phyloP scores from a whole-genome alignment of 179 eudicot species.

The Sideroxylon spinosum region DNA sequence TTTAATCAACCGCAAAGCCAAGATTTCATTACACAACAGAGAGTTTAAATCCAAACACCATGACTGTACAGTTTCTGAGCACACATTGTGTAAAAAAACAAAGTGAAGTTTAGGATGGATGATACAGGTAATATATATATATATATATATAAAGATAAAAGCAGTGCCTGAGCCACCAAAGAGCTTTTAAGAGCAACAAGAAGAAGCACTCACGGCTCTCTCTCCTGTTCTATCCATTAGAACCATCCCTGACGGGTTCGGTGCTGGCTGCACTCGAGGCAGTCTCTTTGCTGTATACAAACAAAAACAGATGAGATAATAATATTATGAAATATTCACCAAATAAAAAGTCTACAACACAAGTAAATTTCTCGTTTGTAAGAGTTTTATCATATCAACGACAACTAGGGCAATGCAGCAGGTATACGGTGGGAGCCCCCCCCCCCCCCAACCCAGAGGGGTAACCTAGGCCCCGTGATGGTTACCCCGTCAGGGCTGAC shows the following conservation, averaged over 20 bases:
- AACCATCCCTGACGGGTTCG: conserved; percentile 32
- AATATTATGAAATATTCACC: background rate
- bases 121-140: no score
- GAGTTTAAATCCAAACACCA: background rate
- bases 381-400: no score
- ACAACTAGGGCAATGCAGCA: no score
- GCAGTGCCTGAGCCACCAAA: background rate
- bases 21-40: no score
- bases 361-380: background rate
- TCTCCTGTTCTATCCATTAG: conserved; percentile 22
- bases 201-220: conserved; percentile 20
- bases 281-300: conserved; percentile 27
- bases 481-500: no score
- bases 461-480: no score
- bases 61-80: conserved; percentile 5
- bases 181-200: conserved; percentile 26
- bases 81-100: background rate
- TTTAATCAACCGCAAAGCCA: no score
- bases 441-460: no score
- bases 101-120: background rate
- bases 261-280: conserved; percentile 25
- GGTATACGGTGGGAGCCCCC: no score
- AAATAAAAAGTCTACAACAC: background rate
- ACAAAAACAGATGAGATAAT: background rate
- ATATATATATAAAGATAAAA: no score